Conservation (phyloP, 2,329 filamentous ascomycete species). For the Biscogniauxia mediterranea region DNA sequence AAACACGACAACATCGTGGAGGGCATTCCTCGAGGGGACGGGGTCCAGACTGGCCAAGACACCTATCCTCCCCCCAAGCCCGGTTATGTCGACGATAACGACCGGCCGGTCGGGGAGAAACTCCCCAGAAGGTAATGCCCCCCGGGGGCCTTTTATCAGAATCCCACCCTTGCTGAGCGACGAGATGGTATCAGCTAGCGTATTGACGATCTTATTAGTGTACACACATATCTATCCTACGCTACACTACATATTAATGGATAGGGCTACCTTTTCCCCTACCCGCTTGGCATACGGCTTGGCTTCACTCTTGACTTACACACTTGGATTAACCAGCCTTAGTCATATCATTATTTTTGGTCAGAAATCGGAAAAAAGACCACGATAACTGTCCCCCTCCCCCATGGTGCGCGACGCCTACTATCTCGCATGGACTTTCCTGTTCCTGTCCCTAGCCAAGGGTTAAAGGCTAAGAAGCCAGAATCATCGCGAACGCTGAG, state of each 20-base stretch:
- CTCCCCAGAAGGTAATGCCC: background rate
- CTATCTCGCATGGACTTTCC: slow-evolving; percentile 1
- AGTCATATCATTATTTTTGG: background rate
- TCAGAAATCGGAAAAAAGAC: background rate
- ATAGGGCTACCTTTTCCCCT: no score
- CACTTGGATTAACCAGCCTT: background rate
- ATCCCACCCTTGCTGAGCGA: background rate
- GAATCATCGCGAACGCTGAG: background rate
- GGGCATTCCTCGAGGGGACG: background rate
- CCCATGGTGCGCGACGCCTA: background rate
- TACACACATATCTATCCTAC: background rate
- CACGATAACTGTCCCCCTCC: background rate
- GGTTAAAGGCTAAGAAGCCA: background rate
- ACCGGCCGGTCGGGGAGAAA: background rate
- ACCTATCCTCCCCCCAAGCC: background rate
- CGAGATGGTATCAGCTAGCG: background rate
- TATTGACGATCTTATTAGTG: background rate
- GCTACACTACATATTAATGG: background rate
- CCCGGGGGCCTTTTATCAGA: background rate
- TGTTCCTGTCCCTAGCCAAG: background rate
- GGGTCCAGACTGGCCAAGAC: background rate
- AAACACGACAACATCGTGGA: background rate
- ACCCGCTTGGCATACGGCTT: background rate
- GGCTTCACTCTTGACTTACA: background rate
- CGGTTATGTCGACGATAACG: background rate